Evolutionary conservation across 2,329 filamentous ascomycete species (phyloP).

Genomic region (Colletotrichum lini): DNA sequence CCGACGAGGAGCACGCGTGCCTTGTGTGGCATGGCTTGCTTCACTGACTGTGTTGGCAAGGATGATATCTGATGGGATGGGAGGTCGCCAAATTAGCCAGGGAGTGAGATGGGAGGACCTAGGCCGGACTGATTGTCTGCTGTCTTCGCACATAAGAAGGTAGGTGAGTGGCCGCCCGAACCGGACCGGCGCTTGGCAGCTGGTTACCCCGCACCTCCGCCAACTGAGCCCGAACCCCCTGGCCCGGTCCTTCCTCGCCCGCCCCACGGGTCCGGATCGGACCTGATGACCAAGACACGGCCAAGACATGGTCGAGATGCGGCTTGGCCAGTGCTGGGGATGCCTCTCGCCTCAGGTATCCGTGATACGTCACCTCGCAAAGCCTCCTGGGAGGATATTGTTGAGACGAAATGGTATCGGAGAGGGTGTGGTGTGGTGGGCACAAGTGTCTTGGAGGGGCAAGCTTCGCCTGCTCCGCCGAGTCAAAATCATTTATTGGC

Average conservation of each 20-base stretch:
- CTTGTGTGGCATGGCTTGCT: conserved; percentile 44
- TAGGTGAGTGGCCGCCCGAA: background rate
- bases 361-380: background rate
- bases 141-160: no score
- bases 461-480: background rate
- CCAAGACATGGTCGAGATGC: background rate
- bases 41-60: background rate
- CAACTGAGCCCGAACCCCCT: background rate
- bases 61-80: no score
- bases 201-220: conserved; percentile 14
- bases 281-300: background rate
- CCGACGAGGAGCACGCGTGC: conserved; percentile 66
- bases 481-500: no score
- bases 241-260: background rate
- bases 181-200: conserved; percentile 7
- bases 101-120: no score
- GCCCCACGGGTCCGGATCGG: background rate
- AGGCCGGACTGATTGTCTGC: no score
- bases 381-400: background rate
- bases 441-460: background rate
- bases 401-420: background rate
- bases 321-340: background rate
- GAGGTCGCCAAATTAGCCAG: no score
- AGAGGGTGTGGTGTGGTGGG: background rate
- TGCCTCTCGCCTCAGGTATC: no score